Percentiles rank a stretch among this genome's conserved stretches.
These are phyloP conservation scores for Arthrobotrys pseudoclavata DNA, from an alignment of 2,329 filamentous ascomycete species.

Conservation along the genomic window DNA sequence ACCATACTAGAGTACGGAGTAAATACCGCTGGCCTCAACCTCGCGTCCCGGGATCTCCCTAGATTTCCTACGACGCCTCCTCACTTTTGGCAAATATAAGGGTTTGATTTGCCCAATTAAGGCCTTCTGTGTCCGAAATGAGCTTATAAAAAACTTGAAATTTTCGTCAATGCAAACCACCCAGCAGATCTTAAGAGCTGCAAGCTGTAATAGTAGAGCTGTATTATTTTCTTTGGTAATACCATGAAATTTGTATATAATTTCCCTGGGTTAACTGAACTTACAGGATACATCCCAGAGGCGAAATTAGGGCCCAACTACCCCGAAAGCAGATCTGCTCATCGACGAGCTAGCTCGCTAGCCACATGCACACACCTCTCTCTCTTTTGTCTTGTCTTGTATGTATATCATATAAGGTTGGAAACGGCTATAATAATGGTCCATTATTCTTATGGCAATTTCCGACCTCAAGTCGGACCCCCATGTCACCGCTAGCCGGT, in stretches of 20 bases:
- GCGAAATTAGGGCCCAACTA: constrained; percentile 54
- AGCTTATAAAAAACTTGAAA: constrained; percentile 28
- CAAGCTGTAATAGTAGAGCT: constrained; percentile 37
- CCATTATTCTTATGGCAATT: constrained; percentile 56
- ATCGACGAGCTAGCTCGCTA: constrained; percentile 25
- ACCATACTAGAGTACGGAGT: neutral
- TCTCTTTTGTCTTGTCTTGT: constrained; percentile 33
- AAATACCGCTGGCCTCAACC: constrained; percentile 11
- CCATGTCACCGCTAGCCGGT: constrained; percentile 37
- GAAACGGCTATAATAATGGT: constrained; percentile 50
- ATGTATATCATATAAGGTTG: constrained; percentile 56
- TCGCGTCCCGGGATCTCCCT: constrained; percentile 29
- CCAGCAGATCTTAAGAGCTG: constrained; percentile 27
- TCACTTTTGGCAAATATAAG: constrained; percentile 59
- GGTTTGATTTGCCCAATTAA: constrained; percentile 55
- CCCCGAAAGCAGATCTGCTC: constrained; percentile 46
- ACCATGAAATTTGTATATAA: constrained; percentile 56
- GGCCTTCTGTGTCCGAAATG: constrained; percentile 55
- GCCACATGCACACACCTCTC: constrained; percentile 28
- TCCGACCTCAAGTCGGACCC: constrained; percentile 52
- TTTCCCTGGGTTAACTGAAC: constrained; percentile 42
- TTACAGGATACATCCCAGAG: constrained; percentile 60
- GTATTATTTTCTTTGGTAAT: constrained; percentile 44
- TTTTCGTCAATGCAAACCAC: constrained; percentile 34
- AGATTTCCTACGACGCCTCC: constrained; percentile 17